Evolutionary conservation across 139 green algal genomes (phyloP).

Genomic region (Volvox reticuliferus): DNA sequence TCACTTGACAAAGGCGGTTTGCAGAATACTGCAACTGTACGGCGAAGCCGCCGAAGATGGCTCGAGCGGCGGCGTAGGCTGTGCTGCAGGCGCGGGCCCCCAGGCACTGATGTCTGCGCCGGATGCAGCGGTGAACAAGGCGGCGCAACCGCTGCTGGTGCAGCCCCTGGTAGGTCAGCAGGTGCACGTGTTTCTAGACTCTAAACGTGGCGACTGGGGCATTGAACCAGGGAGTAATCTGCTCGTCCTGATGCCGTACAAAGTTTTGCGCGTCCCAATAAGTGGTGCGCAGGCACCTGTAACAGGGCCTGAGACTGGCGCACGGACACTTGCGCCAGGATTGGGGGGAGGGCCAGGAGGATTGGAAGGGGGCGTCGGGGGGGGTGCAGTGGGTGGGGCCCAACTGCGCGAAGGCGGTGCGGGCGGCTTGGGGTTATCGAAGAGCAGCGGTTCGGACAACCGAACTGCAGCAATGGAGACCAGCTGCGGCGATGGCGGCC

Average conservation of each 20-base stretch:
- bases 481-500: neutral
- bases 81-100: too few species aligned
- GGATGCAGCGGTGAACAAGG: neutral
- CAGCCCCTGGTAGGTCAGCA: neutral
- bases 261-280: neutral
- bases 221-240: neutral
- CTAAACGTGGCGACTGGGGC: constrained; percentile 29
- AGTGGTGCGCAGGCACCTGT: neutral
- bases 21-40: neutral
- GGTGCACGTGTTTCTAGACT: constrained; percentile 25
- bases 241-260: constrained; percentile 41
- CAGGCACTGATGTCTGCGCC: neutral
- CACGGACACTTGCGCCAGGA: too few species aligned
- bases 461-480: neutral
- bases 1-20: neutral
- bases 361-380: too few species aligned
- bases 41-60: neutral
- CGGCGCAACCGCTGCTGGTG: neutral
- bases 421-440: neutral
- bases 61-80: neutral
- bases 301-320: too few species aligned
- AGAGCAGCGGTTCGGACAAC: neutral
- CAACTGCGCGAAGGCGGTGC: neutral
- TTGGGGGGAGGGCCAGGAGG: too few species aligned
- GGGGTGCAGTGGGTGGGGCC: neutral